These are phyloP conservation scores for Xylaria telfairii DNA, from an alignment of 495 filamentous ascomycete genomes.

Conservation along the genomic window DNA sequence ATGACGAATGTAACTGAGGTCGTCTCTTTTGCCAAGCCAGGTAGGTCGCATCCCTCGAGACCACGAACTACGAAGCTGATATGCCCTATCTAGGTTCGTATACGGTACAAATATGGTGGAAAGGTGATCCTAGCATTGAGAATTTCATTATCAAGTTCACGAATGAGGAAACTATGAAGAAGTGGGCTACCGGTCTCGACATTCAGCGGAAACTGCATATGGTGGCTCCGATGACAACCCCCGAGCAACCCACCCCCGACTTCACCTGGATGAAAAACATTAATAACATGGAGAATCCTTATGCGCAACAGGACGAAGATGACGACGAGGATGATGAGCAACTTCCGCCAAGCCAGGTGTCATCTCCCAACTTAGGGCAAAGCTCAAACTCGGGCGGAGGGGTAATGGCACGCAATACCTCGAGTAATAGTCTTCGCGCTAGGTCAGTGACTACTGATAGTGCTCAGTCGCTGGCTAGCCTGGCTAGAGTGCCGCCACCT, in stretches of 20 bases:
- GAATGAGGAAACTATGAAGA: conserved; percentile 90
- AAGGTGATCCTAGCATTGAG: conserved; percentile 93
- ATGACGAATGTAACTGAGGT: conserved; percentile 99
- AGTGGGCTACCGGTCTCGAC: conserved; percentile 76
- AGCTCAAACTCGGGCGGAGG: conserved; percentile 30
- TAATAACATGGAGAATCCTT: conserved; percentile 74
- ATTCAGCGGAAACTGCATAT: conserved; percentile 62
- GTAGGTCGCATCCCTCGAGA: conserved; percentile 54
- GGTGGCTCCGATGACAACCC: conserved; percentile 38
- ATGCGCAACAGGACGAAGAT: conserved; percentile 77
- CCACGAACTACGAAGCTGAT: conserved; percentile 27
- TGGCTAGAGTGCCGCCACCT: conserved; percentile 63
- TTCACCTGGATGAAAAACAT: conserved; percentile 74
- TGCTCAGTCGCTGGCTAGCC: conserved; percentile 52
- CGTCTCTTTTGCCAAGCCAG: conserved; percentile 78
- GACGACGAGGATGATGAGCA: conserved; percentile 70
- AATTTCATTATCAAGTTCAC: conserved; percentile 93
- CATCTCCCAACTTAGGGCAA: conserved; percentile 48
- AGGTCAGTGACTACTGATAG: conserved; percentile 81
- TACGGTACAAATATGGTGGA: conserved; percentile 98
- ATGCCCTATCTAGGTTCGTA: conserved; percentile 69
- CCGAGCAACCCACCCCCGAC: conserved; percentile 55
- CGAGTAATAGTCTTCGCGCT: conserved; percentile 79
- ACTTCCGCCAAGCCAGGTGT: conserved; percentile 38
- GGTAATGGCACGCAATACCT: conserved; percentile 74